Evolutionary conservation across 2,329 filamentous ascomycete species (phyloP), one percentile per base, ranked within the genome.

Genomic region (Scleromitrula shiraiana): DNA sequence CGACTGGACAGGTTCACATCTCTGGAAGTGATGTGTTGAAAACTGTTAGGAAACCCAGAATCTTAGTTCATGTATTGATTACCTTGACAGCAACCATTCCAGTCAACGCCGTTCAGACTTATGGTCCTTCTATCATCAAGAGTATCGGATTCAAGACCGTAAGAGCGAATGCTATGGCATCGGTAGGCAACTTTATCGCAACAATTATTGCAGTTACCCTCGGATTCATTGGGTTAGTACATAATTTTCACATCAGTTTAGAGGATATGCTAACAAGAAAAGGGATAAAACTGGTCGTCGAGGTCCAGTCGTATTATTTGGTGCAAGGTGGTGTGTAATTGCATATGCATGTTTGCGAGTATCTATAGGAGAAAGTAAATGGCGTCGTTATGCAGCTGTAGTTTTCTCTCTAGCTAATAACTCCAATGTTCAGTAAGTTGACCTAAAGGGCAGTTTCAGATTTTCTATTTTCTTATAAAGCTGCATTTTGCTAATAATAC

Each of bases 301-400:
- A 10, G 66, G 65, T 3, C 66, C 66, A 0, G 62, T 61, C 30
- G 55, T 68, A 7, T 49, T 69, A 5, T 41, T 69, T 5, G 54
- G 57, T 3, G 62, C 62, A 7, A 60, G 63, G 2, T 70, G 67
- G 66, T 65, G 62, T 35, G 53, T 69, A 3, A 65, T 68, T 30
- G 62, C 67, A 1, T 69, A 67, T 27, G 47, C 58, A 2, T 67
- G 64, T 44, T 54, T 69, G 5, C 59, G 65, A 5, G 55, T 54
- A 15, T 53, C 59, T 17, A 50, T 60, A 7, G 60, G 29, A 35
- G 39, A 41, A 12, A 56, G 52, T 51, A 44, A 56, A 2, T 32
- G 52, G n/a, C 51, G 59, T 22, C 53, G 53, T 32, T 63, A 61
- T 44, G 58, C 50, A 4, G 53, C 58, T 8, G 56, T 62, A 4